phyloP scores from a whole-genome alignment of 2,329 filamentous ascomycete genomes.

The Aspergillus aculeatinus region DNA sequence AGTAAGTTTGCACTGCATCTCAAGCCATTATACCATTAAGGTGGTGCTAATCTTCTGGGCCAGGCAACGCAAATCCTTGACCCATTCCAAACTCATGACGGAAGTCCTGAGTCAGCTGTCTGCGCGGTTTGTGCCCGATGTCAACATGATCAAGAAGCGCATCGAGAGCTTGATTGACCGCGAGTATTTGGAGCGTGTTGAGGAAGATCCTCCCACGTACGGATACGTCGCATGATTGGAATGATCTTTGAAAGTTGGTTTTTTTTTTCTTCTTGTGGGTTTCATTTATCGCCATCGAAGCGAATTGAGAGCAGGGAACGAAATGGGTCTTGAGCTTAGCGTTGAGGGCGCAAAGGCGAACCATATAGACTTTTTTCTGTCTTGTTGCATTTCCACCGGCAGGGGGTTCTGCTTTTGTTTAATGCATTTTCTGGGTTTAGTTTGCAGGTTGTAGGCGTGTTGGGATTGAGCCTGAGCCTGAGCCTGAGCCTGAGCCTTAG shows the following conservation, averaged over 20 bases:
- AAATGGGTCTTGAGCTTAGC: constrained; percentile 23
- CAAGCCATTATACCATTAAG: not conserved
- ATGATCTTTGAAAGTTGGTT: not conserved
- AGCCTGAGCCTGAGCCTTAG: too few species aligned
- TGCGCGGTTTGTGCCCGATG: constrained; percentile 51
- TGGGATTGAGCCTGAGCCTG: too few species aligned
- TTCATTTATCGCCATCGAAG: not conserved
- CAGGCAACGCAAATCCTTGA: constrained; percentile 50
- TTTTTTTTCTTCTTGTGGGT: not conserved
- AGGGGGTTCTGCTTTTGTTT: too few species aligned
- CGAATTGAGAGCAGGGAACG: not conserved
- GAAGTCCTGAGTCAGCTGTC: constrained; percentile 52
- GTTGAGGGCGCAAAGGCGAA: constrained; percentile 20
- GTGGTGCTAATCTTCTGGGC: constrained; percentile 9
- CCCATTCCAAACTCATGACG: constrained; percentile 50
- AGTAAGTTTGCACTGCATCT: constrained; percentile 35
- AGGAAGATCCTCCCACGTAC: constrained; percentile 47
- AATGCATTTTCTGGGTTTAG: too few species aligned
- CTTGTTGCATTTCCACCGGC: not conserved
- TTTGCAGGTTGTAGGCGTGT: too few species aligned
- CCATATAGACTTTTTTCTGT: constrained; percentile 4
- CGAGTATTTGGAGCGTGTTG: constrained; percentile 51
- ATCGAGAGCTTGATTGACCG: constrained; percentile 56
- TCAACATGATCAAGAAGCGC: constrained; percentile 54
- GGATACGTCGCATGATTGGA: constrained; percentile 42